Base-by-base conservation (phyloP, 257 asterid species). In the Lycium barbarum region DNA sequence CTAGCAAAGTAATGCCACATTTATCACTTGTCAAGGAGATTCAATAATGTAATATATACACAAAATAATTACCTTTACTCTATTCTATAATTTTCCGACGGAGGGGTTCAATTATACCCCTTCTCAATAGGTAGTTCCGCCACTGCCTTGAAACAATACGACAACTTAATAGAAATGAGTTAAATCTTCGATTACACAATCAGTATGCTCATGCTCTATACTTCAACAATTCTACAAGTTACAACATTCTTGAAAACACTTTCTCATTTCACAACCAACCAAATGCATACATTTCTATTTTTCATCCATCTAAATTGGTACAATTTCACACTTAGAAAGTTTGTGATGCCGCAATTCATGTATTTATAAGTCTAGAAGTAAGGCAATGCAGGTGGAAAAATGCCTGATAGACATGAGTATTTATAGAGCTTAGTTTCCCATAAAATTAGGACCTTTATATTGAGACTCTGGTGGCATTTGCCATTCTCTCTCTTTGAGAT, bases 401-500 rank as follows among this genome's bases (percentile, higher is more conserved):
- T 59, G 18, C 76, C 20, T 61, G 73, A 22, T 14, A 17, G 40
- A 17, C 11, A 76, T 76, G 63, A 76, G 61, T 57, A 81, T 35
- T 36, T 36, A 62, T 43, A 82, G 12, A 49, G n/a, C 26, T 92
- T 91, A 94, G 89, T 86, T 92, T 57, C 97, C 94, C 89, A 86
- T 89, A 84, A 82, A 95, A 83, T 93, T 70, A 59, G 94, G 89
- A 70, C 95, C 96, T 85, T 92, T 90, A 6, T 85, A 80, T 15
- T 91, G 97, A 12, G 91, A 83, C 49, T 90, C 94, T 5, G 91
- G 85, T 71, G 91, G 95, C 67, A 92, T 78, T 36, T 91, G 92
- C 90, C 96, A 88, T 54, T 95, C 98, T 71, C 85, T 95, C 83
- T 93, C 97, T 87, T 94, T 95, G 13, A 93, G 97, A 88, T 91